These are phyloP conservation scores for Pythium vanterpoolii DNA, from an alignment of 352 stramenopile genomes.

Conservation along the genomic window DNA sequence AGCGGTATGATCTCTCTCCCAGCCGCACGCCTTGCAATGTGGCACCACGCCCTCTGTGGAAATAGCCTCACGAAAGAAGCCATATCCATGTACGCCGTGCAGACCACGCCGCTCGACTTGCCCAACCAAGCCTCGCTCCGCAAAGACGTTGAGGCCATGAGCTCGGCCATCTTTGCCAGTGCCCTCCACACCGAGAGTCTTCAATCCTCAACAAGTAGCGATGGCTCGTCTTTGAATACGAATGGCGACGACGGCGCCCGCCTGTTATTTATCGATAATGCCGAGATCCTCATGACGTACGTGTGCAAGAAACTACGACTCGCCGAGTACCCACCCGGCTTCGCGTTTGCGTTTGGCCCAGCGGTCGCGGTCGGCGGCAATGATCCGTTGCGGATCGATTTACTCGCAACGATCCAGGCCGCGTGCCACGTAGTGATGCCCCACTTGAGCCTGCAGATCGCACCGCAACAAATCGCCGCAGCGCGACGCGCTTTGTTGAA, in stretches of 20 bases:
- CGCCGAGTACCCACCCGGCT: constrained; percentile 41
- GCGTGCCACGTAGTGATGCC: constrained; percentile 50
- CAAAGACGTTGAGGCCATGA: constrained; percentile 71
- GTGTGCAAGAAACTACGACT: constrained; percentile 60
- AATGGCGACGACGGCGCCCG: constrained; percentile 36
- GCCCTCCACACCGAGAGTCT: constrained; percentile 42
- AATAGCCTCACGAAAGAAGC: constrained; percentile 25
- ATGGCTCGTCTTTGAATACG: neutral
- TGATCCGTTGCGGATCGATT: constrained; percentile 63
- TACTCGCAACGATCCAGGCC: constrained; percentile 44
- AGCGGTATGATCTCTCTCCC: constrained; percentile 34
- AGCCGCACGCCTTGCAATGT: constrained; percentile 45
- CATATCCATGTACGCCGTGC: constrained; percentile 66
- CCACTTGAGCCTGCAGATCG: constrained; percentile 40
- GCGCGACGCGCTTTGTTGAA: constrained; percentile 54
- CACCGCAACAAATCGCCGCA: constrained; percentile 23
- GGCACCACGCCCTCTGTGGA: constrained; percentile 53
- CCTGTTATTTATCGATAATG: constrained; percentile 73
- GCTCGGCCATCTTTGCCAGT: constrained; percentile 59
- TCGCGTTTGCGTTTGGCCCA: constrained; percentile 55
- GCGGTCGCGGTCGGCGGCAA: constrained; percentile 54
- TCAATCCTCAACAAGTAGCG: neutral
- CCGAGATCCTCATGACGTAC: constrained; percentile 66
- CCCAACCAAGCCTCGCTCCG: constrained; percentile 48
- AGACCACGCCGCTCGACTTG: constrained; percentile 59